Percentiles rank a stretch among this genome's conserved stretches.
Conservation (phyloP, 371 early-diverging fungal species). For the Rhizopus delemar region DNA sequence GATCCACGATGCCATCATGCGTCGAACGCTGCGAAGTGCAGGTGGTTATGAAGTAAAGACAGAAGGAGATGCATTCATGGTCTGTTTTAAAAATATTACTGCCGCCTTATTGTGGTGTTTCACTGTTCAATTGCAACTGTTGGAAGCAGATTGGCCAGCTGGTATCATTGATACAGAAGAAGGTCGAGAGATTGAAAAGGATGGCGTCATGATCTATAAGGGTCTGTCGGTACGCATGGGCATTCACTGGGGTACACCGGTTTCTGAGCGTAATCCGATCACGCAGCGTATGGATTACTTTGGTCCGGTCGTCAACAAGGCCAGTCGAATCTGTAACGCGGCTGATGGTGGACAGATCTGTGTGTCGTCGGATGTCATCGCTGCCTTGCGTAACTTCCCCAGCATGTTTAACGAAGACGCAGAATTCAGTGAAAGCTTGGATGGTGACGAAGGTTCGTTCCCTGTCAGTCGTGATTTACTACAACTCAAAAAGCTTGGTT, state of each 20-base stretch:
- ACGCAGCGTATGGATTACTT: conserved; percentile 96
- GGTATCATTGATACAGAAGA: conserved; percentile 83
- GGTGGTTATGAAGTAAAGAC: conserved; percentile 98
- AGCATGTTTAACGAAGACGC: conserved; percentile 43
- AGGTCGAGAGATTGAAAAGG: conserved; percentile 73
- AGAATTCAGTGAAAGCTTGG: not conserved
- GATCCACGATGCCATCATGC: conserved; percentile 86
- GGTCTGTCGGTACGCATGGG: conserved; percentile 95
- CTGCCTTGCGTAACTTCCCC: conserved; percentile 49
- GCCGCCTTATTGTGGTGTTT: conserved; percentile 91
- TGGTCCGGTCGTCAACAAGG: conserved; percentile 92
- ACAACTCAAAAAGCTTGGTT: conserved; percentile 70
- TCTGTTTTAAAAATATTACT: conserved; percentile 85
- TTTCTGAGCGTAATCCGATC: conserved; percentile 88
- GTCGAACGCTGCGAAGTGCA: conserved; percentile 76
- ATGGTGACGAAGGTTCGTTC: conserved; percentile 20
- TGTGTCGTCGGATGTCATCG: conserved; percentile 66
- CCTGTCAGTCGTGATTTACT: conserved; percentile 56
- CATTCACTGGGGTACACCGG: conserved; percentile 90
- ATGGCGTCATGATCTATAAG: conserved; percentile 70
- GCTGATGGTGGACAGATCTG: conserved; percentile 94
- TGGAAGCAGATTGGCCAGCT: conserved; percentile 90
- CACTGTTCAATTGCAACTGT: conserved; percentile 81
- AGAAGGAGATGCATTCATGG: conserved; percentile 97
- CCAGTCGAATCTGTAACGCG: conserved; percentile 82